These are phyloP conservation scores for Ceratobasidium sp. DNA, from an alignment of 1,284 basidiomycete species.

Conservation along the genomic window DNA sequence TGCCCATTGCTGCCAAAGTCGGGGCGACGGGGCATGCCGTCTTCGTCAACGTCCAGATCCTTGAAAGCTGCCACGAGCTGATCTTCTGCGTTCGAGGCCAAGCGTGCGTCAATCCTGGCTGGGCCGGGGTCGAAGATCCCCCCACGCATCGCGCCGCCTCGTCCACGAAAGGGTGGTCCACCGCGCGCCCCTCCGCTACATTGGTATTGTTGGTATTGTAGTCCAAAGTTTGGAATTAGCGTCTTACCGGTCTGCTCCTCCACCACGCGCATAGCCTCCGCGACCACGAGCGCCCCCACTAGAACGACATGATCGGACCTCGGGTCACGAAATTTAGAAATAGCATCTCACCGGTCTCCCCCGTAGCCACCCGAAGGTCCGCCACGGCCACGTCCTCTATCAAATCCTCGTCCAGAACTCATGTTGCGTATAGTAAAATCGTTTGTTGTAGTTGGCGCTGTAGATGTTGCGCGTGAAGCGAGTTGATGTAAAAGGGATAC, in stretches of 20 bases:
- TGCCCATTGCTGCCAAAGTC: slow-evolving; percentile 67
- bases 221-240: too few species aligned
- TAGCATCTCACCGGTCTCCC: slow-evolving; percentile 6
- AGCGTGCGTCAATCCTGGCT: slow-evolving; percentile 64
- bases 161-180: slow-evolving; percentile 43
- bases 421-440: background rate
- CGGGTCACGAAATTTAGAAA: too few species aligned
- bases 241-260: background rate
- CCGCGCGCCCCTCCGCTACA: slow-evolving; percentile 48
- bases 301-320: slow-evolving; percentile 44
- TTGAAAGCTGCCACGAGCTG: slow-evolving; percentile 59
- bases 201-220: slow-evolving; percentile 42
- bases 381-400: slow-evolving; percentile 1
- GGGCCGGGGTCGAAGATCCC: slow-evolving; percentile 46
- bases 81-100: slow-evolving; percentile 63
- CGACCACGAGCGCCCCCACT: slow-evolving; percentile 47
- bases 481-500: background rate
- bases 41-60: slow-evolving; percentile 49
- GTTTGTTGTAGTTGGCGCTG: background rate
- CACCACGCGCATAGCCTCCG: slow-evolving; percentile 40
- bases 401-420: slow-evolving; percentile 2
- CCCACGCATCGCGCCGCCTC: slow-evolving; percentile 47
- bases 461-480: background rate
- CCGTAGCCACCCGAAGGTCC: slow-evolving; percentile 30
- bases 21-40: slow-evolving; percentile 69